Evolutionary conservation across 2,329 filamentous ascomycete genomes (phyloP), one percentile per base, ranked within the genome.

Genomic region (Claviceps sp.): DNA sequence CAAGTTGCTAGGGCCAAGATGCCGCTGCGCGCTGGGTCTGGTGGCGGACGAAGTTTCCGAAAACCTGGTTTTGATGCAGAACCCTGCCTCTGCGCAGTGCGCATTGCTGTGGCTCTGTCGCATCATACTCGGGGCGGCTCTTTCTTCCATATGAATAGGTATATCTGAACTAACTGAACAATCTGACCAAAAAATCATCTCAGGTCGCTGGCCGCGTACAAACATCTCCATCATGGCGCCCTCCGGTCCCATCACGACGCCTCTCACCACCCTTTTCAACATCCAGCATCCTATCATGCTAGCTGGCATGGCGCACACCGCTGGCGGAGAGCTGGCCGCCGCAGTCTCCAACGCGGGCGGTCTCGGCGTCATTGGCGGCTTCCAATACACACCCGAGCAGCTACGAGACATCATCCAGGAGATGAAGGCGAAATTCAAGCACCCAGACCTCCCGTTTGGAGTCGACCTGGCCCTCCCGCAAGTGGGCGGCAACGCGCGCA

Each of bases 381-480:
- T 77, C 70, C 82, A 76, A 70, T 93, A 82, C 74, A 89, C 79
- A 57, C 86, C 86, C 1, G 62, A 72, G 34, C 85, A 90, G 67
- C 79, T 93, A 24, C 85, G 85, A 59, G 73, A 80, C 57, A 94
- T 94, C 71, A 82, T 97, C 59, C 80, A 82, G 57, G 88, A 95
- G 65, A 81, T 96, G 62, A 96, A 96, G 72, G 74, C 81, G 13
- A 75, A 84, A 57, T 79, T 96, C 1, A 62, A 61, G 5, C 72
- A 76, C 50, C 82, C 84, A 0, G 74, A 77, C 45, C 77, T 95
- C 4, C 87, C 90, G 0, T 96, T 96, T 65, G 91, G 90, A 59
- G 81, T 96, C 37, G 91, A 97, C 67, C 82, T 97, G 1, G 90
- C 90, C 0, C 78, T 97, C 13, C 90, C 91, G 1, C 89, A 96